Base-by-base conservation (phyloP, 1,284 basidiomycete genomes). In the Lignosus rhinocerotis region DNA sequence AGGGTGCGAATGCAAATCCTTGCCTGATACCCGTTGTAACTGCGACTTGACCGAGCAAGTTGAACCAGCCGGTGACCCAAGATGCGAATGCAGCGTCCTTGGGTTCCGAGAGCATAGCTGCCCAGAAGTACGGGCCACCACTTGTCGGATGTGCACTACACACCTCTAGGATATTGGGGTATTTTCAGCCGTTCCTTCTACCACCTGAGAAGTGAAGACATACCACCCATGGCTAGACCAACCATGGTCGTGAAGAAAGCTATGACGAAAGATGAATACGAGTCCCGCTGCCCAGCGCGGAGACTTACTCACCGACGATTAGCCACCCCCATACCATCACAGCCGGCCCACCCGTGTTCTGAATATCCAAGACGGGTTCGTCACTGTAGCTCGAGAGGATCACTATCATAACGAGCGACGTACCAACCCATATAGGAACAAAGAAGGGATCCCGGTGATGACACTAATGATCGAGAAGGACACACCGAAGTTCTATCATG, bases 251-350 rank as follows among this genome's bases (percentile, higher is more conserved):
- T 88, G 67, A 86, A 86, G 61, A 77, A 79, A 8, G 86, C 85
- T 86, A 52, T 12, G 32, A 49, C 12, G 11, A 32, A 39, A 0
- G 0, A n/a, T 6, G 33, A 43, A 31, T 14, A 48, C 12, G 11
- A 39, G 19, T 12, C 17, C 6, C 5, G 7, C 51, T n/a, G 31
- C 2, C 6, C n/a, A 5, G 16, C 5, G 25, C 8, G 16, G 3
- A 17, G 10, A 8, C 33, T 17, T 14, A 62, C 71, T 45, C 50
- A 71, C 71, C 75, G 34, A 88, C 86, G 36, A 88, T 77, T 3
- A 90, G 71, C 83, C 85, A 91, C 17, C 88, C 87, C 84, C 85
- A 88, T 0, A 86, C 84, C 86, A 88, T 89, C 3, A 88, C 85
- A 1, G 77, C 87, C 0, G 87, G 87, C 6, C 88, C 88, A 36